Conservation (phyloP, 495 filamentous ascomycete genomes). For the Sordaria brevicollis region DNA sequence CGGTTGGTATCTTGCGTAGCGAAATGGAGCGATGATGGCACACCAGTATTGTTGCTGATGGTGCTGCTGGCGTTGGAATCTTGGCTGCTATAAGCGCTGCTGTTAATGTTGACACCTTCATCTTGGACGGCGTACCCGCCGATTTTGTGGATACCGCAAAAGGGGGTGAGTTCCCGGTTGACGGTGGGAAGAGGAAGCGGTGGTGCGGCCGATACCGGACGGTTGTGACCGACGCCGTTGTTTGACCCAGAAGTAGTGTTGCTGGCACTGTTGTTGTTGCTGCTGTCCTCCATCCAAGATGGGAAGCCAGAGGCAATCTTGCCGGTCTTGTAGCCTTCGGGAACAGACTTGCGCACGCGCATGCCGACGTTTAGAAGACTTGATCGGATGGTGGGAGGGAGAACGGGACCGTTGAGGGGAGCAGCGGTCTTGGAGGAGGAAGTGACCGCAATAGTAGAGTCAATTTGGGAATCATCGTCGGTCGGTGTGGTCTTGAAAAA, state of each 20-base stretch:
- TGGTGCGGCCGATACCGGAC: neutral
- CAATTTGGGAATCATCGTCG: conserved; percentile 1
- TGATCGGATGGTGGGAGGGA: conserved; percentile 58
- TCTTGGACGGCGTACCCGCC: conserved; percentile 43
- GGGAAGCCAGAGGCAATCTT: conserved; percentile 32
- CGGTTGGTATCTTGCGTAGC: conserved; percentile 11
- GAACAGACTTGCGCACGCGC: conserved; percentile 82
- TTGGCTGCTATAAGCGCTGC: conserved; percentile 28
- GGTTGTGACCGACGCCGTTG: conserved; percentile 11
- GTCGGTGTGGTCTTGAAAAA: conserved; percentile 25
- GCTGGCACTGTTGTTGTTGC: neutral
- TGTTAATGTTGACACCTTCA: conserved; percentile 6
- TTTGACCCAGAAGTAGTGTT: neutral
- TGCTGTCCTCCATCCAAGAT: conserved; percentile 29
- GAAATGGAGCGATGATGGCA: neutral
- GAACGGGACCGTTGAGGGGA: conserved; percentile 35
- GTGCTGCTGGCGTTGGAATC: conserved; percentile 21
- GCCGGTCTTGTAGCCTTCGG: conserved; percentile 83
- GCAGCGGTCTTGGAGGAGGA: neutral
- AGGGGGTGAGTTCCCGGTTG: conserved; percentile 54
- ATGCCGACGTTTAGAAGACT: conserved; percentile 82
- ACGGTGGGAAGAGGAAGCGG: conserved; percentile 6
- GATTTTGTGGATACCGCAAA: conserved; percentile 62
- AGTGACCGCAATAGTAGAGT: neutral
- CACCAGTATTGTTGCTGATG: conserved; percentile 6